These are phyloP conservation scores for Penicillium sp. DNA, from an alignment of 2,329 filamentous ascomycete genomes.

Conservation along the genomic window DNA sequence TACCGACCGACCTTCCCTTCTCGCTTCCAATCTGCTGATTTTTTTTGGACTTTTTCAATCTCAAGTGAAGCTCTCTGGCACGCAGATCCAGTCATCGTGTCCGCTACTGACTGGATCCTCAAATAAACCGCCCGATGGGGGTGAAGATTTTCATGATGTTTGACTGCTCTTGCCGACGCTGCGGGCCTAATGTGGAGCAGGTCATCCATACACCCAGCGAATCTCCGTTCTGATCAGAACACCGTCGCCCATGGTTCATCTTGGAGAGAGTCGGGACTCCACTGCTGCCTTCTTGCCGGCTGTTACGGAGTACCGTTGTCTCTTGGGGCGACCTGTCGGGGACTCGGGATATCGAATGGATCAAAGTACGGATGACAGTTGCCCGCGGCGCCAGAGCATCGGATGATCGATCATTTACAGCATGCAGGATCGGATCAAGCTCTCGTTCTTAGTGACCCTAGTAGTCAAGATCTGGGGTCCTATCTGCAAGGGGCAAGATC, in stretches of 20 bases:
- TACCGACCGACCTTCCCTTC: background rate
- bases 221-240: conserved; percentile 6
- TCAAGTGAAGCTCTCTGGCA: background rate
- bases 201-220: conserved; percentile 4
- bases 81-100: background rate
- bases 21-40: background rate
- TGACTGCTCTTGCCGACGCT: conserved; percentile 5
- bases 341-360: background rate
- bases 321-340: background rate
- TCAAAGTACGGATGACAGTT: background rate
- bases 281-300: conserved; percentile 4
- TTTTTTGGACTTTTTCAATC: background rate
- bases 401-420: background rate
- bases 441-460: background rate
- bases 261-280: conserved; percentile 9
- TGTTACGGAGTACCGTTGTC: background rate
- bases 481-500: conserved; percentile 31
- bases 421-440: conserved; percentile 5
- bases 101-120: background rate
- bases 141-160: conserved; percentile 13
- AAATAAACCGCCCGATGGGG: conserved; percentile 7
- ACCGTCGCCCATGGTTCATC: conserved; percentile 15
- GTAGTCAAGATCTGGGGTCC: conserved; percentile 23
- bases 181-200: conserved; percentile 15
- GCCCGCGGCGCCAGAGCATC: background rate